Conservation (phyloP, 2,329 filamentous ascomycete species). For the Pseudogymnoascus sp. region DNA sequence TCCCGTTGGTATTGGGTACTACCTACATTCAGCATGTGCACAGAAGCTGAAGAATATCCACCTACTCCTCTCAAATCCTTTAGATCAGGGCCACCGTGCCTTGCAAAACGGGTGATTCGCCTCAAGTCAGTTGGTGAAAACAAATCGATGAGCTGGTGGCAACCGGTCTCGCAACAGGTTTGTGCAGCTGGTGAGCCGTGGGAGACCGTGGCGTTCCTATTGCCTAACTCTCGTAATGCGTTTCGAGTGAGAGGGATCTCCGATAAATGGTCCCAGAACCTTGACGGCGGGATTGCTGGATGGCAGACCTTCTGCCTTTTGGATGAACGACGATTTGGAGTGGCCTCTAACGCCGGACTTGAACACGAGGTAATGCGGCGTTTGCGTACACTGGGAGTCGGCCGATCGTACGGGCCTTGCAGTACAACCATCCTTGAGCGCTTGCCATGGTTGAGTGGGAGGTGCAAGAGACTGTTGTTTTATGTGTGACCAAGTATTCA, state of each 20-base stretch:
- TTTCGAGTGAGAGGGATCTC: background rate
- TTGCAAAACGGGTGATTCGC: conserved; percentile 24
- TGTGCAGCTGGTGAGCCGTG: background rate
- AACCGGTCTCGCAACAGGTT: background rate
- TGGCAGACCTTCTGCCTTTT: background rate
- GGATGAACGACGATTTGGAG: background rate
- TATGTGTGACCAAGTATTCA: background rate
- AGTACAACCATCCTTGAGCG: background rate
- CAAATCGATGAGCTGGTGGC: background rate
- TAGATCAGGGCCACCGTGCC: conserved; percentile 30
- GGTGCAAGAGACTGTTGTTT: background rate
- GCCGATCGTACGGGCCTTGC: background rate
- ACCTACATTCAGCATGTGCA: background rate
- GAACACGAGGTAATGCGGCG: background rate
- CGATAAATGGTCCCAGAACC: background rate
- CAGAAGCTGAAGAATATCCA: background rate
- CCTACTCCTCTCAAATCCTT: conserved; percentile 29
- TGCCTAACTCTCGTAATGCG: background rate
- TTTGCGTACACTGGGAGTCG: background rate
- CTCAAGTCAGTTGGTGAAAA: conserved; percentile 2
- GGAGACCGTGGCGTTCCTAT: background rate
- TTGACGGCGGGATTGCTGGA: background rate
- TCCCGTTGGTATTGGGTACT: background rate
- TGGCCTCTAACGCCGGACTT: background rate
- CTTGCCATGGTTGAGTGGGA: background rate